These are phyloP conservation scores for Pyrrhoderma lamaoense DNA, from an alignment of 1,284 basidiomycete species.

Conservation along the genomic window DNA sequence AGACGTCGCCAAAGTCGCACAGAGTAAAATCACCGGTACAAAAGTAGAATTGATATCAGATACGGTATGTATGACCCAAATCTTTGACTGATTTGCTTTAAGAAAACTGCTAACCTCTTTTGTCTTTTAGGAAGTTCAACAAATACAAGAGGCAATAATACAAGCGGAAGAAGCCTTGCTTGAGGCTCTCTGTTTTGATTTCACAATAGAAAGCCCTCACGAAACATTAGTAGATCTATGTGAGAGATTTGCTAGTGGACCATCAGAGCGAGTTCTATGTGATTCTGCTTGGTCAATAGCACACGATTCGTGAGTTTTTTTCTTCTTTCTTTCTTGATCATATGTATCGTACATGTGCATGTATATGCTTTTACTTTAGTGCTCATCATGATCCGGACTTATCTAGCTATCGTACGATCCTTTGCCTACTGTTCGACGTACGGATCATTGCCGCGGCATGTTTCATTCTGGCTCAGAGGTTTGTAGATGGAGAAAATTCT, in stretches of 20 bases:
- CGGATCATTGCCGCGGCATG: constrained; percentile 67
- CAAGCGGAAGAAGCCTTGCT: constrained; percentile 77
- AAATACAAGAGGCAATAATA: constrained; percentile 68
- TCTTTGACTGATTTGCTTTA: neutral
- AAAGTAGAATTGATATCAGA: constrained; percentile 34
- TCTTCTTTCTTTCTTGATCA: neutral
- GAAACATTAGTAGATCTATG: constrained; percentile 64
- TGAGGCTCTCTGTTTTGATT: constrained; percentile 89
- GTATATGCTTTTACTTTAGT: constrained; percentile 1
- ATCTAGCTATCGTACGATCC: constrained; percentile 63
- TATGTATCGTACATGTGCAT: neutral
- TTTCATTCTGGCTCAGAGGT: constrained; percentile 63
- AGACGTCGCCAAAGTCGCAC: constrained; percentile 72
- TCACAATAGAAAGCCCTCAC: constrained; percentile 79
- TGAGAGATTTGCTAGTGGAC: constrained; percentile 33
- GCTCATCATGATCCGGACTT: constrained; percentile 12
- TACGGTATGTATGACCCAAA: constrained; percentile 19
- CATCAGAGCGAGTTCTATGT: constrained; percentile 42
- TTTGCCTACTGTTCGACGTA: constrained; percentile 62
- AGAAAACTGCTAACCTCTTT: neutral
- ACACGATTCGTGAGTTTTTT: constrained; percentile 66
- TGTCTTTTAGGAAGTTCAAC: constrained; percentile 55
- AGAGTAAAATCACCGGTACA: constrained; percentile 59
- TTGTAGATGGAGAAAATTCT: constrained; percentile 62
- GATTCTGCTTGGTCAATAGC: constrained; percentile 78